Evolutionary conservation across 225 moss, liverwort and hornwort species (phyloP).

Genomic region (Polytrichum commune): DNA sequence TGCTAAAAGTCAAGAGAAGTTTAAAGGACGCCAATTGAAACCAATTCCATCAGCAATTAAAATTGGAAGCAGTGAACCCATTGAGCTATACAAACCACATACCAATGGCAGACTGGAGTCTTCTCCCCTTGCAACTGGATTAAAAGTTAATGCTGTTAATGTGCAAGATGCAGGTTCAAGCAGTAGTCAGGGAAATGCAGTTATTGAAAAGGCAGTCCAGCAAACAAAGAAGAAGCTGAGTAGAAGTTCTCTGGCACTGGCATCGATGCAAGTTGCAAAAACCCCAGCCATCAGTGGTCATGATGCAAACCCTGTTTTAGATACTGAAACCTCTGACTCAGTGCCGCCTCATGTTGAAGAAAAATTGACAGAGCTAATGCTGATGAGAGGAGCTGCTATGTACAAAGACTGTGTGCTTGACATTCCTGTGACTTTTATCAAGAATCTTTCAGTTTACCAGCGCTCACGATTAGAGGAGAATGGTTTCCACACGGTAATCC

Average conservation of each 20-base stretch:
- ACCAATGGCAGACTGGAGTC: slow-evolving; percentile 25
- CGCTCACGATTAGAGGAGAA: slow-evolving; percentile 84
- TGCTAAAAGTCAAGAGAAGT: slow-evolving; percentile 4
- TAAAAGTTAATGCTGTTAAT: slow-evolving; percentile 17
- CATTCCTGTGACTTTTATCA: slow-evolving; percentile 68
- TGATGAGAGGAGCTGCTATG: slow-evolving; percentile 45
- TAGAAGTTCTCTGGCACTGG: slow-evolving; percentile 18
- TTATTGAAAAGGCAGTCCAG: slow-evolving; percentile 24
- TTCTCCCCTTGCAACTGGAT: slow-evolving; percentile 14
- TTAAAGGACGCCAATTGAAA: slow-evolving; percentile 24
- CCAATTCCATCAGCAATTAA: slow-evolving; percentile 64
- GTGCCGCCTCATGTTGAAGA: slow-evolving; percentile 21
- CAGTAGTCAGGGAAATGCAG: slow-evolving; percentile 25
- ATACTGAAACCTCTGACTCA: slow-evolving; percentile 8
- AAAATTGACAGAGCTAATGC: slow-evolving; percentile 35
- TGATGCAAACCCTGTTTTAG: slow-evolving; percentile 12
- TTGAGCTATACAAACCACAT: slow-evolving; percentile 57
- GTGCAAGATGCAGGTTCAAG: slow-evolving; percentile 16
- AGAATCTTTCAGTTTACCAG: slow-evolving; percentile 62
- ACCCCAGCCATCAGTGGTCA: slow-evolving; percentile 12
- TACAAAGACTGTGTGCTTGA: slow-evolving; percentile 79
- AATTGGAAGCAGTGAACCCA: slow-evolving; percentile 90
- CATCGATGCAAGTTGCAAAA: slow-evolving; percentile 23
- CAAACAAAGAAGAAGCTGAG: slow-evolving; percentile 30
- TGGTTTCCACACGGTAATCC: slow-evolving; percentile 71